Conservation (phyloP, 2,329 filamentous ascomycete species). For the Aspergillus ochraceus region DNA sequence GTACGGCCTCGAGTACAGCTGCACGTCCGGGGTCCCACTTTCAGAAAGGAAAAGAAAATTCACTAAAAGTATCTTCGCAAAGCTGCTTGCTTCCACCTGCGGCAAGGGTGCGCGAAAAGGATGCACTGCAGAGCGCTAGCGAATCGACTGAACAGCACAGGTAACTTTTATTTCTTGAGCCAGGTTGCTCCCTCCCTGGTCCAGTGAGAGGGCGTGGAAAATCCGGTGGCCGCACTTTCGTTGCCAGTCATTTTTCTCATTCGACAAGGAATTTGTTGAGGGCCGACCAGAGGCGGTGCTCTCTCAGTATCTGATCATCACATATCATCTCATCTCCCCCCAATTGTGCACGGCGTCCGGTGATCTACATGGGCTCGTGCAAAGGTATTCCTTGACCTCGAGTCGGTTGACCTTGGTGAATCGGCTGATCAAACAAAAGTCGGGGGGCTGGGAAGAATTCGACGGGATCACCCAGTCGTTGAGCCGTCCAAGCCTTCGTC, state of each 20-base stretch:
- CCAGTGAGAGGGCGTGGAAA: not conserved
- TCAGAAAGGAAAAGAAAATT: not conserved
- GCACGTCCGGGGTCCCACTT: not conserved
- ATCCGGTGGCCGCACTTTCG: not conserved
- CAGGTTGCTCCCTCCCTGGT: not conserved
- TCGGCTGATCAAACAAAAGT: constrained; percentile 13
- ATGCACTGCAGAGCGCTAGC: not conserved
- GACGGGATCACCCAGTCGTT: constrained; percentile 6
- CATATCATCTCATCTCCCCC: not conserved
- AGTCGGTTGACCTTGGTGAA: not conserved
- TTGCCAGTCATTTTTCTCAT: not conserved
- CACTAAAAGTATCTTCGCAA: not conserved
- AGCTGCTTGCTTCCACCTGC: not conserved
- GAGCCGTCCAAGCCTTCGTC: not conserved
- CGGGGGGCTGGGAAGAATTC: constrained; percentile 16
- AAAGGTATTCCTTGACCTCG: not conserved
- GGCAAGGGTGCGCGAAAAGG: not conserved
- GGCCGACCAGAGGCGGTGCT: not conserved
- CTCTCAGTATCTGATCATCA: constrained; percentile 3
- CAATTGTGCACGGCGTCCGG: not conserved
- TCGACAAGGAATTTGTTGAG: not conserved
- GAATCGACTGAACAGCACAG: not conserved
- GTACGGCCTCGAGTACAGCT: constrained; percentile 1
- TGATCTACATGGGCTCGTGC: constrained; percentile 4
- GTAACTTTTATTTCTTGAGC: not conserved